Evolutionary conservation across 2,329 filamentous ascomycete genomes (phyloP).

Genomic region (Hypoxylon sp.): DNA sequence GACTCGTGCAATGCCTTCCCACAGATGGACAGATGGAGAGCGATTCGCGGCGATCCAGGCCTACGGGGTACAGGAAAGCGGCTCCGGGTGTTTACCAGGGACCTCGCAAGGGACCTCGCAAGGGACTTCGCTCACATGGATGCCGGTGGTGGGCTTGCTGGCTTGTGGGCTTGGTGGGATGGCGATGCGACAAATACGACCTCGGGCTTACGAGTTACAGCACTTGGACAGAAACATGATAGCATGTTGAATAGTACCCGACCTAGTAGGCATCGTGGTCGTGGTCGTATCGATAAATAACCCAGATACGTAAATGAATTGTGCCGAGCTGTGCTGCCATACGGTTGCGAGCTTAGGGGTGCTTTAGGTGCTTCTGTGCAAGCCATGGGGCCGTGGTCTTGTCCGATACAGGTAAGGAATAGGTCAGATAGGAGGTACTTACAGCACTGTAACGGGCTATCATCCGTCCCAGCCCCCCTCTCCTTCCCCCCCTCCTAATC

Average conservation of each 20-base stretch:
- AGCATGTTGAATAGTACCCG: background rate
- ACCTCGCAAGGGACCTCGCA: conserved; percentile 8
- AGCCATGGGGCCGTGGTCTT: background rate
- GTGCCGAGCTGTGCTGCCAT: conserved; percentile 5
- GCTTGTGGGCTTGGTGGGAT: conserved; percentile 18
- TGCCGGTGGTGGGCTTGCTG: conserved; percentile 23
- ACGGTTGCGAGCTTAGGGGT: background rate
- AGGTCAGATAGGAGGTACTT: conserved; percentile 1
- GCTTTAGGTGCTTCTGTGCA: background rate
- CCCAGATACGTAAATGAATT: conserved; percentile 2
- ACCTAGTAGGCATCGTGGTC: background rate
- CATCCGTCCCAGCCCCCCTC: conserved; percentile 27
- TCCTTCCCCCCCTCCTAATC: background rate
- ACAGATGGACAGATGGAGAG: conserved; percentile 9
- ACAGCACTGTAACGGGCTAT: conserved; percentile 31
- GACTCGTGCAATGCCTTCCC: conserved; percentile 19
- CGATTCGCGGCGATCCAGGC: conserved; percentile 29
- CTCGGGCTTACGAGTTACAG: conserved; percentile 2
- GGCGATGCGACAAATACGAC: conserved; percentile 34
- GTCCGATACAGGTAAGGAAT: background rate
- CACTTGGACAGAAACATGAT: conserved; percentile 11
- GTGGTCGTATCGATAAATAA: conserved; percentile 9
- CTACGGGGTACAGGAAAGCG: conserved; percentile 37
- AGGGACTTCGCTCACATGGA: conserved; percentile 22
- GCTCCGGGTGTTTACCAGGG: conserved; percentile 35